These are phyloP conservation scores for Solanum stenotomum DNA, from an alignment of 257 asterid species.

Conservation along the genomic window DNA sequence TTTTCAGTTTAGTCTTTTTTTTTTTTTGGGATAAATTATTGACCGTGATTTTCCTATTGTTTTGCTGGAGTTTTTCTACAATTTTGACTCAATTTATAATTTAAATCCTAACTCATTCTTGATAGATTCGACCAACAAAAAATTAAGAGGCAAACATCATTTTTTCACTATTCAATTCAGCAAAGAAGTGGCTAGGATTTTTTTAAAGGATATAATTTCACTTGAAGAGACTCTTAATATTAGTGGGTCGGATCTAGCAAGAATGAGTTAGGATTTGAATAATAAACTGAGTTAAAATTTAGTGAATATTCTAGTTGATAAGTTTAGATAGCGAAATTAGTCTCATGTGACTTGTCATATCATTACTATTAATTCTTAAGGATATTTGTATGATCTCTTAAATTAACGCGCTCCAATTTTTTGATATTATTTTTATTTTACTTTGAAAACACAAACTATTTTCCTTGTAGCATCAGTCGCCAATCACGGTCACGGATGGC, in stretches of 20 bases:
- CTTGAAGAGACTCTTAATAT: background rate
- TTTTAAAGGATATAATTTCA: too few relatives aligned
- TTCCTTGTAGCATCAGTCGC: background rate
- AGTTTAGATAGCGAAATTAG: too few relatives aligned
- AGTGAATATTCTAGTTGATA: too few relatives aligned
- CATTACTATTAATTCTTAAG: fast-evolving
- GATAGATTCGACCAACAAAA: background rate
- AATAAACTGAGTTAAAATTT: background rate
- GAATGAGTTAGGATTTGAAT: fast-evolving
- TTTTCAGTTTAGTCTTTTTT: background rate
- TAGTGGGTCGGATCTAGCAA: background rate
- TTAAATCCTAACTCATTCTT: background rate
- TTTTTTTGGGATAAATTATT: too few relatives aligned
- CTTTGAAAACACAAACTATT: too few relatives aligned
- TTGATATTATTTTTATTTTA: too few relatives aligned
- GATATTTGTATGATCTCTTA: fast-evolving
- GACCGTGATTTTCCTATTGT: background rate
- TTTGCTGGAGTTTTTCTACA: background rate
- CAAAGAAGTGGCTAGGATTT: background rate
- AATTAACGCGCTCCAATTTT: background rate
- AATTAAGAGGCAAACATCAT: background rate
- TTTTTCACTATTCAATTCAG: background rate
- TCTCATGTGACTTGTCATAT: fast-evolving
- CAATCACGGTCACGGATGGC: background rate
- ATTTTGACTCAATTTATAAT: background rate